These are phyloP conservation scores for Amylocystis lapponica DNA, from an alignment of 768 basidiomycete genomes.

Conservation along the genomic window DNA sequence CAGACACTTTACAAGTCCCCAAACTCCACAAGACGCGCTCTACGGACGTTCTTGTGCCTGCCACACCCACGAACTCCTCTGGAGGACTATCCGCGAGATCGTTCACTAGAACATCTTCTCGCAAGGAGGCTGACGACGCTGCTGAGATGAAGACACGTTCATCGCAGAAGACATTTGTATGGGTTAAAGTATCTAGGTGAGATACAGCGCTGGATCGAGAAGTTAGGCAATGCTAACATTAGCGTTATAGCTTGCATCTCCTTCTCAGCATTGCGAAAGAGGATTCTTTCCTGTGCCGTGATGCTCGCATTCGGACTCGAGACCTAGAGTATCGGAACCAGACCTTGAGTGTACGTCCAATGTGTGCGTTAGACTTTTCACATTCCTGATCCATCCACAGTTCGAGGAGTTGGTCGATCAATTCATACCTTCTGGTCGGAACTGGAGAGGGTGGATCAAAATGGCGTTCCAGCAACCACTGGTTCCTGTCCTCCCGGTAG, in stretches of 20 bases:
- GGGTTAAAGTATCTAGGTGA: slow-evolving; percentile 69
- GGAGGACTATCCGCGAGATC: no score
- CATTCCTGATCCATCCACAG: slow-evolving; percentile 35
- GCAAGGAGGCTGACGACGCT: slow-evolving; percentile 43
- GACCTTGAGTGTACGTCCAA: slow-evolving; percentile 66
- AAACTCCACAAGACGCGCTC: slow-evolving; percentile 35
- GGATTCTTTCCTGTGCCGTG: slow-evolving; percentile 78
- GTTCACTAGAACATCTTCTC: background rate
- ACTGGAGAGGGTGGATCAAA: slow-evolving; percentile 78
- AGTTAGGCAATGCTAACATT: background rate
- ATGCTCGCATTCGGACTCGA: slow-evolving; percentile 75
- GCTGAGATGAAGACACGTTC: slow-evolving; percentile 82
- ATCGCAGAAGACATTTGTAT: slow-evolving; percentile 76
- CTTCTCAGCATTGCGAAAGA: slow-evolving; percentile 76
- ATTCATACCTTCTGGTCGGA: slow-evolving; percentile 72
- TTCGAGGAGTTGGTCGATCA: slow-evolving; percentile 77
- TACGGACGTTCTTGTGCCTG: slow-evolving; percentile 30
- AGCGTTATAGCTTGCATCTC: slow-evolving; percentile 49
- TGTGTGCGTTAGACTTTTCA: slow-evolving; percentile 4
- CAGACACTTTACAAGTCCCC: slow-evolving; percentile 20
- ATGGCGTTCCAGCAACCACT: slow-evolving; percentile 80
- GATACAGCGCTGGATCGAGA: slow-evolving; percentile 16
- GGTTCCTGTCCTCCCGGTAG: slow-evolving; percentile 72
- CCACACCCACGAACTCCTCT: no score
- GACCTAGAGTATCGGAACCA: slow-evolving; percentile 78